These are phyloP conservation scores for Suillus variegatus DNA, from an alignment of 768 basidiomycete genomes.

Conservation along the genomic window DNA sequence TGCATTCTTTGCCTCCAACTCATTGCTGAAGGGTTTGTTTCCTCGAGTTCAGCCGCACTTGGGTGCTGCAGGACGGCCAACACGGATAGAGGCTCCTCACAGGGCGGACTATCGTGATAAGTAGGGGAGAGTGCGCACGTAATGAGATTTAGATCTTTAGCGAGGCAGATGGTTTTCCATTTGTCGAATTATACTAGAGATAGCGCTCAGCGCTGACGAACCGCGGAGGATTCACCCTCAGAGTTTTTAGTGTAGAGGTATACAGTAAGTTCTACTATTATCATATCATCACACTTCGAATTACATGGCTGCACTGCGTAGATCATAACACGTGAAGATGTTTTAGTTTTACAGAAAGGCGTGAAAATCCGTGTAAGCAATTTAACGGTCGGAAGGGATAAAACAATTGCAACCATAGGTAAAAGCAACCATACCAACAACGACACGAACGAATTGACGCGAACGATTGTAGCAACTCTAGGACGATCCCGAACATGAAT, in stretches of 20 bases:
- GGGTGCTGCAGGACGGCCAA: constrained; percentile 48
- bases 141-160: too few species aligned
- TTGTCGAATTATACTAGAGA: neutral
- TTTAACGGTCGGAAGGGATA: neutral
- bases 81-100: constrained; percentile 28
- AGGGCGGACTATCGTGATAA: neutral
- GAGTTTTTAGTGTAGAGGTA: neutral
- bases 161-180: neutral
- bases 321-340: neutral
- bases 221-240: neutral
- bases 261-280: neutral
- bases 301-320: neutral
- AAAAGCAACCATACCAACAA: neutral
- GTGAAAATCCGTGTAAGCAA: neutral
- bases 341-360: neutral
- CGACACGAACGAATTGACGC: neutral
- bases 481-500: neutral
- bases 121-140: too few species aligned
- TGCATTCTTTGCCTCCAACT: constrained; percentile 3
- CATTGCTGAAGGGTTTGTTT: constrained; percentile 27
- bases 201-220: neutral
- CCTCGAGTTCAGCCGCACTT: constrained; percentile 18
- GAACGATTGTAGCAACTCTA: neutral
- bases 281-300: neutral
- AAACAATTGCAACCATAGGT: neutral